Conservation (phyloP, 2,329 filamentous ascomycete species). For the Aureobasidium sp. region DNA sequence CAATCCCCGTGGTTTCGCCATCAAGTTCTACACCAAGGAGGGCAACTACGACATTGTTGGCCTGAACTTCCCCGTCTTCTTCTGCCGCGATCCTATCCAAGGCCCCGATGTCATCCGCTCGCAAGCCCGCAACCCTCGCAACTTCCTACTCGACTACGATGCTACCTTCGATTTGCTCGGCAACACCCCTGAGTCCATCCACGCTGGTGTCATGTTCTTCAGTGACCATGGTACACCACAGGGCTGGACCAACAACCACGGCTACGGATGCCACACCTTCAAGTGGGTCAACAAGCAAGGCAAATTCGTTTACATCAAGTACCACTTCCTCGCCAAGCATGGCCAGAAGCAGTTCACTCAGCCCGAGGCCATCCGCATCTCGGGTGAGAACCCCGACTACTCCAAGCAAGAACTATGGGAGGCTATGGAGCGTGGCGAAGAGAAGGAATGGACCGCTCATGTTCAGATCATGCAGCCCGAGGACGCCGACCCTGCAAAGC, state of each 20-base stretch:
- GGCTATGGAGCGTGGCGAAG: constrained; percentile 35
- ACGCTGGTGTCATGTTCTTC: constrained; percentile 44
- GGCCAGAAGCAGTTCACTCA: constrained; percentile 42
- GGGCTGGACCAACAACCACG: constrained; percentile 36
- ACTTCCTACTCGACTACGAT: constrained; percentile 43
- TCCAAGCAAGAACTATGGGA: constrained; percentile 41
- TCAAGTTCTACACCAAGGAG: constrained; percentile 43
- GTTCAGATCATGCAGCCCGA: constrained; percentile 41
- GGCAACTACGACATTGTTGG: constrained; percentile 44
- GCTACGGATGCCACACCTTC: constrained; percentile 42
- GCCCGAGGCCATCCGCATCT: constrained; percentile 37
- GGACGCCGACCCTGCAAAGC: constrained; percentile 38
- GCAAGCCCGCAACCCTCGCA: constrained; percentile 39
- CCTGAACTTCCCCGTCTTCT: constrained; percentile 43
- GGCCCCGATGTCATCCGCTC: constrained; percentile 42
- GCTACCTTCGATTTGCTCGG: constrained; percentile 43
- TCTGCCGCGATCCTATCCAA: constrained; percentile 41
- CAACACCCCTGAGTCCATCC: constrained; percentile 41
- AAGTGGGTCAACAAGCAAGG: constrained; percentile 41
- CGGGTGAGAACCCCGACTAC: constrained; percentile 44
- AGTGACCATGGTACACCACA: constrained; percentile 43
- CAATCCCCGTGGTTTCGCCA: constrained; percentile 41
- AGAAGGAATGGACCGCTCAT: constrained; percentile 37
- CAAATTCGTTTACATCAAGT: constrained; percentile 45
- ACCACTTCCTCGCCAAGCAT: constrained; percentile 40